Evolutionary conservation across 176 grass and related monocot species (phyloP).

Genomic region (Neostapfia colusana): DNA sequence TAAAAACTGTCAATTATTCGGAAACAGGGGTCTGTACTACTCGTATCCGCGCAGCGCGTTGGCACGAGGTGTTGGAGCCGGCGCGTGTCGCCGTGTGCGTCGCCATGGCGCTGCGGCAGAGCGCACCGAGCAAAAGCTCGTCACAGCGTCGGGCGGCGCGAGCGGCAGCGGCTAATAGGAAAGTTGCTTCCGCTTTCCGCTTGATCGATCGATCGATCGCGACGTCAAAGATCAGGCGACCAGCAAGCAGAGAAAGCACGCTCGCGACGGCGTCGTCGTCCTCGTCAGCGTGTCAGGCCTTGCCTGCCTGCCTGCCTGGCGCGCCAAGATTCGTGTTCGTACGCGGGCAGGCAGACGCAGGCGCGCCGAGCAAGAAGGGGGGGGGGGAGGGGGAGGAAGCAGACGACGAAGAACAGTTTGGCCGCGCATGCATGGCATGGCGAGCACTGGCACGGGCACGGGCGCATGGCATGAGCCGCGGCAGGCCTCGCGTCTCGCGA

Average conservation of each 20-base stretch:
- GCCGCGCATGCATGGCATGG: neutral
- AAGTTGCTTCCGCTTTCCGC: neutral
- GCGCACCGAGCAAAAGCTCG: neutral
- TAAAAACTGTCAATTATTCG: no score
- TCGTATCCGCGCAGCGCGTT: neutral
- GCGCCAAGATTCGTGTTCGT: constrained; percentile 31
- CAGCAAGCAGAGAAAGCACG: neutral
- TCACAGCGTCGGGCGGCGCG: neutral
- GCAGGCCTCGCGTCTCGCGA: constrained; percentile 8
- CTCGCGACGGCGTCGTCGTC: neutral
- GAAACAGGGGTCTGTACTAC: no score
- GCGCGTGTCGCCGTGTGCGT: no score
- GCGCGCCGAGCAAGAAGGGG: neutral
- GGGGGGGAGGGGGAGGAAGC: neutral
- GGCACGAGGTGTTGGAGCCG: no score
- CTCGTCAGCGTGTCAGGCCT: neutral
- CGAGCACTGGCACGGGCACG: neutral
- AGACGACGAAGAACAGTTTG: constrained; percentile 18
- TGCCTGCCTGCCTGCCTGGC: neutral
- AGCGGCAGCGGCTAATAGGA: no score
- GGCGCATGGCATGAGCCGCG: neutral
- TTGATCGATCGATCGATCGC: neutral
- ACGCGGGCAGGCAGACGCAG: neutral
- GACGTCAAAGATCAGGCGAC: constrained; percentile 29
- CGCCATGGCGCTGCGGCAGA: neutral